These are phyloP conservation scores for Tricladium varicosporioides DNA, from an alignment of 2,329 filamentous ascomycete species.

Conservation along the genomic window DNA sequence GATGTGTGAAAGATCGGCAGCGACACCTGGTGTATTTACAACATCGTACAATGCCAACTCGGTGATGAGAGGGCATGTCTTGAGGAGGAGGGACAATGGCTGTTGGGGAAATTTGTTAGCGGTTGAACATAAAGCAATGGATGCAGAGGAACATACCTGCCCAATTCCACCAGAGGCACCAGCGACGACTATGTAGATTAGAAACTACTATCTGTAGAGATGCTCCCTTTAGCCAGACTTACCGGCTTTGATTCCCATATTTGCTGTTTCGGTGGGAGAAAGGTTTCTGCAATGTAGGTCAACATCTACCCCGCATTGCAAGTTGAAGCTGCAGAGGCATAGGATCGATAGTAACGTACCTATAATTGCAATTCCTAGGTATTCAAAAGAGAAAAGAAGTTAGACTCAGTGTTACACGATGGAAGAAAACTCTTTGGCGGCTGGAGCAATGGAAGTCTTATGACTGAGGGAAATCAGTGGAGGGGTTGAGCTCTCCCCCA, in stretches of 20 bases:
- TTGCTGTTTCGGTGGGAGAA: slow-evolving; percentile 25
- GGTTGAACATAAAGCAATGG: slow-evolving; percentile 1
- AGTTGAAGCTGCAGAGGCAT: neutral
- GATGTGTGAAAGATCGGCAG: slow-evolving; percentile 95
- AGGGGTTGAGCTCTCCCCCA: slow-evolving; percentile 7
- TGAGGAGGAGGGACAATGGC: slow-evolving; percentile 95
- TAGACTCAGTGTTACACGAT: neutral
- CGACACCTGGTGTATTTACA: slow-evolving; percentile 95
- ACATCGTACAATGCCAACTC: slow-evolving; percentile 99
- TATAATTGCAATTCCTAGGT: slow-evolving; percentile 10
- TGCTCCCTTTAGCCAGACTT: slow-evolving; percentile 28
- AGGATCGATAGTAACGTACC: slow-evolving; percentile 13
- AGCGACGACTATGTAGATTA: slow-evolving; percentile 64
- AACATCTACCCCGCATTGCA: slow-evolving; percentile 28
- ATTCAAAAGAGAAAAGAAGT: slow-evolving; percentile 5
- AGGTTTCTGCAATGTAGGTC: slow-evolving; percentile 14
- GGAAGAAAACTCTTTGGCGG: neutral
- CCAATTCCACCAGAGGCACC: slow-evolving; percentile 98
- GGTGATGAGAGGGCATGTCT: slow-evolving; percentile 82
- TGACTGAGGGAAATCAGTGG: slow-evolving; percentile 1
- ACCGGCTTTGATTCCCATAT: slow-evolving; percentile 61
- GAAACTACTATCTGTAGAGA: neutral
- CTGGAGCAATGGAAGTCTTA: neutral
- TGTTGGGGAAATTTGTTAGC: slow-evolving; percentile 40
- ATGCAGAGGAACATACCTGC: slow-evolving; percentile 60